Evolutionary conservation across 192 early-diverging fungal species (phyloP).

Genomic region (Gamsiella multidivaricata): DNA sequence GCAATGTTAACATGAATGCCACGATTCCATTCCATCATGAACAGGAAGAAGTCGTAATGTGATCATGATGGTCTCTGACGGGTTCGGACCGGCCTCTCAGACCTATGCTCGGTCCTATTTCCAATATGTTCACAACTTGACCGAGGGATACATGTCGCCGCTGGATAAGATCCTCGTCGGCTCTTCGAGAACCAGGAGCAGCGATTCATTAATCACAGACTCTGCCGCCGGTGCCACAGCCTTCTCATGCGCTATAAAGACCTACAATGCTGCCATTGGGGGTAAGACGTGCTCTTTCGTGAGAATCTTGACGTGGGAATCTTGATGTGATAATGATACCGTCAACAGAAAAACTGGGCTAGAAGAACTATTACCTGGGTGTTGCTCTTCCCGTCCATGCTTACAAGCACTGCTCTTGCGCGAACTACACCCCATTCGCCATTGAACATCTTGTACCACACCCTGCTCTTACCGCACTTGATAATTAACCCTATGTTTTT

Average conservation of each 20-base stretch:
- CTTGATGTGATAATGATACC: too few species aligned
- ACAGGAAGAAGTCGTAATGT: conserved; percentile 68
- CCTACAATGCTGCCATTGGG: conserved; percentile 94
- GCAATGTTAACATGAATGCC: too few species aligned
- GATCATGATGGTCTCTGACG: conserved; percentile 95
- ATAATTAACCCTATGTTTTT: background rate
- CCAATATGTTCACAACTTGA: conserved; percentile 65
- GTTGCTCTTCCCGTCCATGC: too few species aligned
- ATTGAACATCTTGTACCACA: too few species aligned
- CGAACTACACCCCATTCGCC: too few species aligned
- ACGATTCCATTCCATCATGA: background rate
- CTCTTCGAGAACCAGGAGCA: conserved; percentile 88
- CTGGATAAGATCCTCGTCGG: conserved; percentile 86
- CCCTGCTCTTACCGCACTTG: background rate
- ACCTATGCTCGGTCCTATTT: conserved; percentile 87
- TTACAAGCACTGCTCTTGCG: too few species aligned
- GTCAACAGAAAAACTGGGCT: too few species aligned
- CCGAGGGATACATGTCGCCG: conserved; percentile 48
- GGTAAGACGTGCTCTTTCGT: conserved; percentile 56
- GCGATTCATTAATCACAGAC: conserved; percentile 88
- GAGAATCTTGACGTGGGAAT: too few species aligned
- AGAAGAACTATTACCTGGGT: too few species aligned
- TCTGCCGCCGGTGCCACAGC: conserved; percentile 98
- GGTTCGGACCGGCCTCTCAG: conserved; percentile 94
- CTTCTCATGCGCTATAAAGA: conserved; percentile 89